Conservation (phyloP, 345 rosid genomes). For the Ceriops decandra region DNA sequence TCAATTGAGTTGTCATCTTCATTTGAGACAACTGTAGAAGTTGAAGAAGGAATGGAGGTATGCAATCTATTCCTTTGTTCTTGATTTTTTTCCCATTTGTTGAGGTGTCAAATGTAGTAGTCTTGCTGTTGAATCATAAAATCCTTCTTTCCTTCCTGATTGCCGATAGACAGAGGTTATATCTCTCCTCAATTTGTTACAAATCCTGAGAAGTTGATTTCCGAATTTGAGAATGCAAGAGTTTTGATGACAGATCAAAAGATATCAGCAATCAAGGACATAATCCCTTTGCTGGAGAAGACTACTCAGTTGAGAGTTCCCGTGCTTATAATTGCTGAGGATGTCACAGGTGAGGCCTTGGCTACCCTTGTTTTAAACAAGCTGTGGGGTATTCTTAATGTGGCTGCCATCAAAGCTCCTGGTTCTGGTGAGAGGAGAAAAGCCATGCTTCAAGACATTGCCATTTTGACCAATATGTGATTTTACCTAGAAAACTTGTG, state of each 20-base stretch:
- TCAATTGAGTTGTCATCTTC: conserved; percentile 98
- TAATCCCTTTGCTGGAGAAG: conserved; percentile 86
- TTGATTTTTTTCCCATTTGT: too few species aligned
- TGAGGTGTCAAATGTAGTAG: neutral
- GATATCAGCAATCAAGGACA: conserved; percentile 86
- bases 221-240: conserved; percentile 94
- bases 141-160: neutral
- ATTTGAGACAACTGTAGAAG: conserved; percentile 90
- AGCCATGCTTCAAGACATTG: conserved; percentile 92
- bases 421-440: conserved; percentile 97
- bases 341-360: conserved; percentile 91
- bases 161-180: conserved; percentile 93
- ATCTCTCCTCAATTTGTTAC: conserved; percentile 95
- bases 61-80: neutral
- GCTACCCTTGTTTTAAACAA: conserved; percentile 97
- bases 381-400: conserved; percentile 83
- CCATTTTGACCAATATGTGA: conserved; percentile 73
- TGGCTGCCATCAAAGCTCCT: conserved; percentile 94
- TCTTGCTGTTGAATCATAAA: conserved; percentile 2
- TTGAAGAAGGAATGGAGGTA: conserved; percentile 99
- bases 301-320: conserved; percentile 92
- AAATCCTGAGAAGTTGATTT: conserved; percentile 77
- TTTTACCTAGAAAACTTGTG: neutral
- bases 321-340: conserved; percentile 88
- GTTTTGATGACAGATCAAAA: conserved; percentile 92